These are phyloP conservation scores for Lentinus polychrous DNA, from an alignment of 1,284 basidiomycete species.

Conservation along the genomic window DNA sequence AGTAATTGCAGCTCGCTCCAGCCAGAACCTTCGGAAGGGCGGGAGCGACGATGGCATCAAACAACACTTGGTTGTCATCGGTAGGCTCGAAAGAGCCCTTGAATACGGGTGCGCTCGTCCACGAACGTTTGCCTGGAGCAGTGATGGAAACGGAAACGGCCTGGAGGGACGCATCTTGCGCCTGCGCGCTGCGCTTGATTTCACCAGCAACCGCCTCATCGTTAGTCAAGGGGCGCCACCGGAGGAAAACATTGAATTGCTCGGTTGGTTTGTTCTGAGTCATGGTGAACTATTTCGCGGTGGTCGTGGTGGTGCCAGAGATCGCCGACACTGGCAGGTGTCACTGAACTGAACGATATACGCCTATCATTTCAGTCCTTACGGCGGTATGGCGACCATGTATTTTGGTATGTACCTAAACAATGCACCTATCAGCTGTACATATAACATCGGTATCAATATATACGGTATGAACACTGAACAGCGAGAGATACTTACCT, in stretches of 20 bases:
- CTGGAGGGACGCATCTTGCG: not conserved
- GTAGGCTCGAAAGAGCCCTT: not conserved
- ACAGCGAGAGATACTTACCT: too few relatives aligned
- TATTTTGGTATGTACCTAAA: too few relatives aligned
- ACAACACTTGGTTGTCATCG: not conserved
- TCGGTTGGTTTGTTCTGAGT: not conserved
- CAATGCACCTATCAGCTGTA: too few relatives aligned
- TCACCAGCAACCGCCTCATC: not conserved
- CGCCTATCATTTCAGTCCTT: too few relatives aligned
- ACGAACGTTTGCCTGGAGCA: not conserved
- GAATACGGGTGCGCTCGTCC: not conserved
- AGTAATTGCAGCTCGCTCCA: not conserved
- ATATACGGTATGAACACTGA: too few relatives aligned
- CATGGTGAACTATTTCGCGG: not conserved
- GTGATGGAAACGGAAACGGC: not conserved
- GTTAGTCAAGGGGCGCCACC: not conserved
- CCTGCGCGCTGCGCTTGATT: not conserved
- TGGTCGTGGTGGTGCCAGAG: too few relatives aligned
- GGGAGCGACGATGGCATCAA: not conserved
- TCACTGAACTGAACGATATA: too few relatives aligned
- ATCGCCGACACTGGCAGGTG: too few relatives aligned
- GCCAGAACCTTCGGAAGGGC: not conserved
- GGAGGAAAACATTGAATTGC: not conserved
- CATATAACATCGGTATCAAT: too few relatives aligned
- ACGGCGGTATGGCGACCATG: too few relatives aligned